Percentiles rank a stretch among this genome's conserved stretches.
phyloP scores from a whole-genome alignment of 257 asterid species.

The Pogostemon cablin region DNA sequence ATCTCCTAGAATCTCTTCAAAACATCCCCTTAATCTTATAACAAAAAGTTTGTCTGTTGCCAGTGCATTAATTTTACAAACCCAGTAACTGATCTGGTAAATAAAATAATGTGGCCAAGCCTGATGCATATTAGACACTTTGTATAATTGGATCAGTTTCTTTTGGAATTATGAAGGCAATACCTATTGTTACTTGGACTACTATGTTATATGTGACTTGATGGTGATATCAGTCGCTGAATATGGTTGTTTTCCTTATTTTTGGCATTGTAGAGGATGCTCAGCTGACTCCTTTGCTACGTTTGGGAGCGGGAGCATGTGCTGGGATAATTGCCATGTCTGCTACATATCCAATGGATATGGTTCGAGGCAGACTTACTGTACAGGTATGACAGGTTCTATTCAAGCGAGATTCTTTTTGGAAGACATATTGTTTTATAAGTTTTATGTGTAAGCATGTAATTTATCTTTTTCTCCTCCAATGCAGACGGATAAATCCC shows the following conservation, averaged over 20 bases:
- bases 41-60: background rate
- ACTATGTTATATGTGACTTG: conserved; percentile 8
- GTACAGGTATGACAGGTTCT: conserved; percentile 67
- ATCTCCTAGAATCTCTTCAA: too few relatives aligned
- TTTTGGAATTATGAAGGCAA: conserved; percentile 18
- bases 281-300: conserved; percentile 79
- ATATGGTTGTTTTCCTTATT: conserved; percentile 18
- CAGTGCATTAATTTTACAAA: conserved; percentile 8
- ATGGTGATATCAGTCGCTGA: conserved; percentile 18
- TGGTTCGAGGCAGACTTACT: conserved; percentile 97
- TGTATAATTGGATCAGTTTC: conserved; percentile 1
- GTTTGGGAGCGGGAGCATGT: conserved; percentile 99
- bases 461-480: conserved; percentile 22
- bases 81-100: background rate
- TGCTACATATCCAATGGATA: conserved; percentile 99
- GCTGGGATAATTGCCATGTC: conserved; percentile 99
- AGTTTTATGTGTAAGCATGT: conserved; percentile 6
- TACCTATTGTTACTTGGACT: background rate
- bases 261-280: conserved; percentile 70
- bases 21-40: too few relatives aligned
- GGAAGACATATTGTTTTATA: background rate
- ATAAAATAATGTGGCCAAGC: conserved; percentile 1
- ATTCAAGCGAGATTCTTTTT: background rate
- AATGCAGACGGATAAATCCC: conserved; percentile 85
- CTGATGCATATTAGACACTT: conserved; percentile 5